Evolutionary conservation across 805 yeast genomes (phyloP).

Genomic region (Saccharomyces mikatae): DNA sequence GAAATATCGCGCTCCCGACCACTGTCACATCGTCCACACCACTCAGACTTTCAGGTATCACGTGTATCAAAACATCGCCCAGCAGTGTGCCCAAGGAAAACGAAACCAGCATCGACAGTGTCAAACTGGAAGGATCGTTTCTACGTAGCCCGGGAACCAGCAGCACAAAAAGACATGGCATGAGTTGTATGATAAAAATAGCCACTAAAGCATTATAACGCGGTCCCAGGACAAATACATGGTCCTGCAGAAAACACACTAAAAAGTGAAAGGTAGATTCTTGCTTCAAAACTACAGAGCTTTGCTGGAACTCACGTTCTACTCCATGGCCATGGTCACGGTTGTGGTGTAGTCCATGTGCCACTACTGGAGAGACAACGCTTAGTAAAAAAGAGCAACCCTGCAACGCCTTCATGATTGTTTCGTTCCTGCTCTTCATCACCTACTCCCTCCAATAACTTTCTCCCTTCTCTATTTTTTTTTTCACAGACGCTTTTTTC

Average conservation of each 20-base stretch:
- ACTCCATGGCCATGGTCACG: not conserved
- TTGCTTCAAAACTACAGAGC: not conserved
- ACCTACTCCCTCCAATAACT: not conserved
- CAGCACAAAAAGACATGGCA: slow-evolving; percentile 51
- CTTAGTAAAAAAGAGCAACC: not conserved
- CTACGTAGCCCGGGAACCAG: slow-evolving; percentile 42
- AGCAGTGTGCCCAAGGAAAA: slow-evolving; percentile 72
- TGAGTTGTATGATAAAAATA: slow-evolving; percentile 54
- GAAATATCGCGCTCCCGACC: slow-evolving; percentile 47
- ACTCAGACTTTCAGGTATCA: slow-evolving; percentile 59
- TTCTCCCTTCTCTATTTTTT: not conserved
- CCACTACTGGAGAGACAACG: not conserved
- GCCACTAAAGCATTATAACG: slow-evolving; percentile 57
- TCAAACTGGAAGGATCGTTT: slow-evolving; percentile 4
- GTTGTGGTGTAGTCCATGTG: not conserved
- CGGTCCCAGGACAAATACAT: slow-evolving; percentile 30
- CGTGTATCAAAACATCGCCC: slow-evolving; percentile 67
- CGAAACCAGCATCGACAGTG: slow-evolving; percentile 47
- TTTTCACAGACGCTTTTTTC: not conserved
- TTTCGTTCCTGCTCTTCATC: not conserved
- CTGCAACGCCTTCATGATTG: not conserved
- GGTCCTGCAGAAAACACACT: slow-evolving; percentile 5
- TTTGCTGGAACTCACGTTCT: not conserved
- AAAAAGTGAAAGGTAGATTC: not conserved
- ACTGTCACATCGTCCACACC: slow-evolving; percentile 34